A percentile compares a stretch with the other conserved stretches of the same genome.
Evolutionary conservation across 768 basidiomycete species (phyloP).

Genomic region (Cystofilobasidium capitatum): DNA sequence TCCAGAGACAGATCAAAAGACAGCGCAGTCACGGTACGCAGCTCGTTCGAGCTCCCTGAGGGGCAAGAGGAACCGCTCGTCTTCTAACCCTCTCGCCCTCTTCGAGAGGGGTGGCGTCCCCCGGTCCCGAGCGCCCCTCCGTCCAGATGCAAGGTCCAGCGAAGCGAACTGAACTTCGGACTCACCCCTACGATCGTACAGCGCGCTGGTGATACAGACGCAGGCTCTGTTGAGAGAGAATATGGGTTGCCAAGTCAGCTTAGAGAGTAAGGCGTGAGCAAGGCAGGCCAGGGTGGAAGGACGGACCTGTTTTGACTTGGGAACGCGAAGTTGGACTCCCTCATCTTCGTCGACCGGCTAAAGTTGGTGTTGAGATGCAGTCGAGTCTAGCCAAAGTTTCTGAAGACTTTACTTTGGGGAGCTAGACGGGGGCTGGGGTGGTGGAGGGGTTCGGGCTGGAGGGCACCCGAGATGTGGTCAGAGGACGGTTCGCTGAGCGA

Average conservation of each 20-base stretch:
- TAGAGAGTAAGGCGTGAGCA: neutral
- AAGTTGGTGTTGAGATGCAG: neutral
- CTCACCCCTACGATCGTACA: conserved; percentile 26
- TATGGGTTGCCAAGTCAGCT: neutral
- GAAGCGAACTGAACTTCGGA: neutral
- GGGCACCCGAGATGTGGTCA: too few relatives aligned
- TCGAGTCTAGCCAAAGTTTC: too few relatives aligned
- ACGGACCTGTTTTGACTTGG: conserved; percentile 16
- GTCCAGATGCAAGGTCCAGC: neutral
- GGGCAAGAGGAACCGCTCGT: neutral
- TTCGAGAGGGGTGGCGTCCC: too few relatives aligned
- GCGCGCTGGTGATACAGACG: conserved; percentile 24
- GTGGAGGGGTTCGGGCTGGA: too few relatives aligned
- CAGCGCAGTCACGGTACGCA: neutral
- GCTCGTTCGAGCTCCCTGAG: neutral
- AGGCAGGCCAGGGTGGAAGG: neutral
- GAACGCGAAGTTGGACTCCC: conserved; percentile 24
- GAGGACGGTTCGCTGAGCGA: too few relatives aligned
- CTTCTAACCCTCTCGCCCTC: neutral
- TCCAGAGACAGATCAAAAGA: neutral
- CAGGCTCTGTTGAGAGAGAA: conserved; percentile 10
- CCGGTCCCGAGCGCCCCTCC: neutral
- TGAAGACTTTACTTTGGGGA: too few relatives aligned
- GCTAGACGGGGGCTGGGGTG: too few relatives aligned
- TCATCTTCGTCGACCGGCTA: conserved; percentile 14